A percentile compares a stretch with the other conserved stretches of the same genome.
These are phyloP conservation scores for Euphorbia pulcherrima DNA, from an alignment of 345 rosid genomes.

Conservation along the genomic window DNA sequence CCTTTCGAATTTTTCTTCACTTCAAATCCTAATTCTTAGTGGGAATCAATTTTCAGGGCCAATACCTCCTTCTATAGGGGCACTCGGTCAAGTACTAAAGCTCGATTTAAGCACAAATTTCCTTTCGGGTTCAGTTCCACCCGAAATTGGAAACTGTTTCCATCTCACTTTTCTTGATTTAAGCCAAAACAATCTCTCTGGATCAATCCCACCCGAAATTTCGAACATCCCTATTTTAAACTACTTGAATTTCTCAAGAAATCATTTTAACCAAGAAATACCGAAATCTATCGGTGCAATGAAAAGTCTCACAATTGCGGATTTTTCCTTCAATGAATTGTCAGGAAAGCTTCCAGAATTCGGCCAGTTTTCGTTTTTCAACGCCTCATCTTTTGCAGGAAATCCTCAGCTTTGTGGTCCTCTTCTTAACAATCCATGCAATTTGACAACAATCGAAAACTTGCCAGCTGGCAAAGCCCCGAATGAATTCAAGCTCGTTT, in stretches of 20 bases:
- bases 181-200: slow-evolving; percentile 72
- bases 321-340: slow-evolving; percentile 83
- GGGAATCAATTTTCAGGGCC: slow-evolving; percentile 59
- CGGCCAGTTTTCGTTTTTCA: slow-evolving; percentile 73
- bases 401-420: slow-evolving; percentile 89
- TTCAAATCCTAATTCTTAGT: slow-evolving; percentile 65
- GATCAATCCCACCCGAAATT: slow-evolving; percentile 58
- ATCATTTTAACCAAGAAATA: slow-evolving; percentile 53
- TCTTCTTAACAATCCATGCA: slow-evolving; percentile 55
- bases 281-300: slow-evolving; percentile 62
- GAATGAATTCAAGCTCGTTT: slow-evolving; percentile 54
- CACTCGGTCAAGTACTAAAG: slow-evolving; percentile 22
- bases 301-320: slow-evolving; percentile 76
- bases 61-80: slow-evolving; percentile 26
- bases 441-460: slow-evolving; percentile 32
- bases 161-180: slow-evolving; percentile 42
- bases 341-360: slow-evolving; percentile 70
- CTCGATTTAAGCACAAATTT: slow-evolving; percentile 29
- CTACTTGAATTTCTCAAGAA: slow-evolving; percentile 83
- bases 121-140: slow-evolving; percentile 43
- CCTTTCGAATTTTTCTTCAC: slow-evolving; percentile 53
- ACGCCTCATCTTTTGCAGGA: slow-evolving; percentile 73
- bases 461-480: slow-evolving; percentile 36
- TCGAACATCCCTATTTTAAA: slow-evolving; percentile 51
- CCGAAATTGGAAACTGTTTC: slow-evolving; percentile 47